Evolutionary conservation across 2,329 filamentous ascomycete genomes (phyloP).

Genomic region (Pseudopyrenochaeta lycopersici): DNA sequence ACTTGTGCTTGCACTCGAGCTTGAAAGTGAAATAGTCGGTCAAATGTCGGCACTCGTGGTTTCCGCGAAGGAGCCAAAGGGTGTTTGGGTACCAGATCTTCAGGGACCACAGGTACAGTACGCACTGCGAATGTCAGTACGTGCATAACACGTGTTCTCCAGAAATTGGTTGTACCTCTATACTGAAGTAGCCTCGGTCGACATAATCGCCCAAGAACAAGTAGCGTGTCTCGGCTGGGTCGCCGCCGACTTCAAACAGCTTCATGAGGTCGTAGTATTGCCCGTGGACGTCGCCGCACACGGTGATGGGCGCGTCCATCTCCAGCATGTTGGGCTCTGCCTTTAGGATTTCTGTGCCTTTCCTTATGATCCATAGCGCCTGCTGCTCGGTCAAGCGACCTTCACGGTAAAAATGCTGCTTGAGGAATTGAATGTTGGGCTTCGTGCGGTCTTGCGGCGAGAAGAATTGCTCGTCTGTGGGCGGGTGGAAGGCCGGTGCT

Average conservation of each 20-base stretch:
- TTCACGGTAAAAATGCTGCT: constrained; percentile 98
- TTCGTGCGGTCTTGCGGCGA: constrained; percentile 85
- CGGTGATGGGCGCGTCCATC: constrained; percentile 99
- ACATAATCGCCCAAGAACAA: constrained; percentile 98
- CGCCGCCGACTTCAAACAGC: constrained; percentile 96
- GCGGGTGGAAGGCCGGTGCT: constrained; percentile 91
- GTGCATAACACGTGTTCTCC: not conserved
- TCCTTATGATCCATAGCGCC: constrained; percentile 91
- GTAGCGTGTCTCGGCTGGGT: constrained; percentile 95
- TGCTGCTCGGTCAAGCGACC: constrained; percentile 97
- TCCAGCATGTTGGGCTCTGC: constrained; percentile 94
- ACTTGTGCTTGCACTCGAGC: constrained; percentile 99
- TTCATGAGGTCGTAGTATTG: constrained; percentile 99
- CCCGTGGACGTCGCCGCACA: constrained; percentile 97
- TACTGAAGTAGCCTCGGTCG: constrained; percentile 97
- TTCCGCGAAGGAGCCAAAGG: constrained; percentile 94
- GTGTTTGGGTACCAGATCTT: constrained; percentile 99
- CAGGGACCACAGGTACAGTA: constrained; percentile 95
- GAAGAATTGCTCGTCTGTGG: constrained; percentile 94
- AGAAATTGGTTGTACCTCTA: constrained; percentile 72
- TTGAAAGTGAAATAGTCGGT: constrained; percentile 99
- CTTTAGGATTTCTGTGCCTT: constrained; percentile 86
- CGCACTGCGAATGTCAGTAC: constrained; percentile 68
- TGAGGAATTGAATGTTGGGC: constrained; percentile 92
- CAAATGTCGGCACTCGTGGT: constrained; percentile 98